A percentile compares a stretch with the other conserved stretches of the same genome.
Conservation (phyloP, 2,329 filamentous ascomycete species). For the Trichoderma simmonsii region DNA sequence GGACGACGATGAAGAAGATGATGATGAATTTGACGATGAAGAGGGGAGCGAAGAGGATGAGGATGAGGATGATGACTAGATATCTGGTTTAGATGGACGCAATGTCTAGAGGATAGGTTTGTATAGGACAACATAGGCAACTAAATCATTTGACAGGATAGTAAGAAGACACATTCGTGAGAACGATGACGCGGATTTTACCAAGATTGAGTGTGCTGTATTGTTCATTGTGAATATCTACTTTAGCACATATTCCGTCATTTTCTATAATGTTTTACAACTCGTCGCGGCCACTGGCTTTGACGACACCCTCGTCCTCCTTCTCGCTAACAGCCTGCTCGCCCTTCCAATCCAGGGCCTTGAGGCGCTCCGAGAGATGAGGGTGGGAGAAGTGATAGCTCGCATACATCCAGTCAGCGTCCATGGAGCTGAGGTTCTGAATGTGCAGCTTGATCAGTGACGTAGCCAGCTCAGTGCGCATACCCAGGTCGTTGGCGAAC, state of each 20-base stretch:
- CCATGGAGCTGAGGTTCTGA: conserved; percentile 97
- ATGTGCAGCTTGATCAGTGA: conserved; percentile 97
- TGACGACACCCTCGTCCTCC: conserved; percentile 49
- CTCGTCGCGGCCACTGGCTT: conserved; percentile 71
- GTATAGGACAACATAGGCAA: background rate
- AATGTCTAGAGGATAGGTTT: background rate
- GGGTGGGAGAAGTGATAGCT: conserved; percentile 99
- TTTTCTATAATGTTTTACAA: conserved; percentile 47
- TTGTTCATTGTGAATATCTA: background rate
- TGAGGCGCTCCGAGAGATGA: conserved; percentile 88
- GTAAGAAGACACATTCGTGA: background rate
- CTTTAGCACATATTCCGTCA: background rate
- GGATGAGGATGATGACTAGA: background rate
- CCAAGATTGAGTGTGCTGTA: background rate
- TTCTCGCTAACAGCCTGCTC: conserved; percentile 43
- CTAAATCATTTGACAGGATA: background rate
- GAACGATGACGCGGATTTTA: background rate
- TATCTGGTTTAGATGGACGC: background rate
- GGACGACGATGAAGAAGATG: conserved; percentile 38
- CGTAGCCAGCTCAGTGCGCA: conserved; percentile 74
- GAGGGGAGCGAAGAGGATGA: conserved; percentile 13
- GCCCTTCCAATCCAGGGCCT: conserved; percentile 84
- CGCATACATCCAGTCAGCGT: conserved; percentile 97
- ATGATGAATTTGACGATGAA: conserved; percentile 21
- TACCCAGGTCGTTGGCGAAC: conserved; percentile 83